These are phyloP conservation scores for Cerioporus squamosus DNA, from an alignment of 1,284 basidiomycete species.

Conservation along the genomic window DNA sequence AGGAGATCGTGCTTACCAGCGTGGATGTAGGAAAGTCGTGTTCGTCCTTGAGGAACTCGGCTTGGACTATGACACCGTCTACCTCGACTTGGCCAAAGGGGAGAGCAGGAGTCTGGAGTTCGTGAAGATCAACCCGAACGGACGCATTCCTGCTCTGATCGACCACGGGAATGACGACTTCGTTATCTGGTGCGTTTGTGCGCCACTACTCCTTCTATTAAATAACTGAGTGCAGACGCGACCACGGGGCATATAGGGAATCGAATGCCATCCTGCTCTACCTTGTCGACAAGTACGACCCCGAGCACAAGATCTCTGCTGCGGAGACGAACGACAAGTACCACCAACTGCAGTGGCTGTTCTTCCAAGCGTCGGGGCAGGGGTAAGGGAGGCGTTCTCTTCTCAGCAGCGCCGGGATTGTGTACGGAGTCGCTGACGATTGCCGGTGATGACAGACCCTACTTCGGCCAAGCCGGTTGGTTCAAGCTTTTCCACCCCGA, in stretches of 20 bases:
- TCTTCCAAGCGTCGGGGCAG: constrained; percentile 36
- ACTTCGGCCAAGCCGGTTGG: constrained; percentile 11
- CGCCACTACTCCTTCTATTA: background rate
- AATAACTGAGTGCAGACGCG: background rate
- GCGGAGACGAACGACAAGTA: constrained; percentile 24
- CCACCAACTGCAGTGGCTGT: constrained; percentile 31
- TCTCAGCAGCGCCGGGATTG: too few relatives aligned
- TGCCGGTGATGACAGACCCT: constrained; percentile 2
- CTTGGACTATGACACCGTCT: constrained; percentile 30
- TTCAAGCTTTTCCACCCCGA: constrained; percentile 7
- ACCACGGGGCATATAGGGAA: constrained; percentile 34
- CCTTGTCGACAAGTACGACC: constrained; percentile 34
- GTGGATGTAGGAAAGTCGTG: constrained; percentile 23
- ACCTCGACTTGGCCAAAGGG: constrained; percentile 25
- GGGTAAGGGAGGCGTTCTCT: constrained; percentile 15
- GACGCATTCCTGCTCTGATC: constrained; percentile 35
- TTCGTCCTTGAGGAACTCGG: constrained; percentile 33
- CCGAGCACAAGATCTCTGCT: constrained; percentile 28
- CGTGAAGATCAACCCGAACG: constrained; percentile 32
- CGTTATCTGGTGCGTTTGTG: constrained; percentile 11
- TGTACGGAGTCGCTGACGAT: too few relatives aligned
- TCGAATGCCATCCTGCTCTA: constrained; percentile 38
- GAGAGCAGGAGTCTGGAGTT: constrained; percentile 30
- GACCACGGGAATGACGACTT: constrained; percentile 38
- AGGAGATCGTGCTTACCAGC: background rate